Percentiles rank a stretch among this genome's conserved stretches.
Conservation (phyloP, 306 rosid genomes). For the Benincasa hispida region DNA sequence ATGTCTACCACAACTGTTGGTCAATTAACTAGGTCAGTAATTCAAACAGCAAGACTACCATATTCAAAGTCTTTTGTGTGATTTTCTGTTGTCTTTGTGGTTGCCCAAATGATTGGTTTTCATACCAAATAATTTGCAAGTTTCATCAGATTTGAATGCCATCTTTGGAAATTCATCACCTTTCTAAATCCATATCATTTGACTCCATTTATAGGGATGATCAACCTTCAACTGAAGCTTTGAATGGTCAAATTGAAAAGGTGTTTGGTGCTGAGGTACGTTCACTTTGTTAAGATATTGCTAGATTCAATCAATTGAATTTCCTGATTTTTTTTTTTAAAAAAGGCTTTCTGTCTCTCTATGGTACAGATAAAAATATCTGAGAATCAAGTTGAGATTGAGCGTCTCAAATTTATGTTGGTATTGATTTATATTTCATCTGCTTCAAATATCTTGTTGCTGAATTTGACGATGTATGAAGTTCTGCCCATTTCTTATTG, state of each 20-base stretch:
- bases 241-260: constrained; percentile 20
- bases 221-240: constrained; percentile 25
- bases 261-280: constrained; percentile 44
- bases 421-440: constrained; percentile 28
- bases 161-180: background rate
- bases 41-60: background rate
- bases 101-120: constrained; percentile 5
- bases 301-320: background rate
- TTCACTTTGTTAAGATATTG: background rate
- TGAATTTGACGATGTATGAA: background rate
- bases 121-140: background rate
- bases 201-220: constrained; percentile 34
- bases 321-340: constrained; percentile 4
- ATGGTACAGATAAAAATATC: constrained; percentile 34
- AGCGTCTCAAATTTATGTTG: constrained; percentile 71
- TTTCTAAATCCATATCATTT: constrained; percentile 3
- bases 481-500: background rate
- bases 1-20: constrained; percentile 17
- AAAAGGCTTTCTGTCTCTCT: constrained; percentile 11
- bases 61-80: background rate
- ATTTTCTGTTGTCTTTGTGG: background rate
- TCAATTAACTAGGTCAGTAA: constrained; percentile 33
- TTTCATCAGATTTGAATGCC: background rate
- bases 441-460: background rate
- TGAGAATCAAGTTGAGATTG: constrained; percentile 45